Evolutionary conservation across 441 rosid genomes (phyloP), one percentile per base, ranked within the genome.

Genomic region (Capsella rubella): DNA sequence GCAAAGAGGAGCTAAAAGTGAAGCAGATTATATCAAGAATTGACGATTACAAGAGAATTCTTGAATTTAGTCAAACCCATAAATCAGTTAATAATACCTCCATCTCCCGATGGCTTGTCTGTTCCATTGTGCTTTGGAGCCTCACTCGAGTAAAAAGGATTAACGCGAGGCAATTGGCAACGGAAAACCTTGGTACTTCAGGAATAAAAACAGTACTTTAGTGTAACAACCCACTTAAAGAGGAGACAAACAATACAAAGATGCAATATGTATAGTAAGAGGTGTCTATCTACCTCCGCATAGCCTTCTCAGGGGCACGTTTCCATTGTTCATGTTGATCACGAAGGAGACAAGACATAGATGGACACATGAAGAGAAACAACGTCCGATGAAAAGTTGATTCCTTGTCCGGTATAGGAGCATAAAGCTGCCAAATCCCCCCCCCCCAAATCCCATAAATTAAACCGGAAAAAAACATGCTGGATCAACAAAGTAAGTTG

Each of bases 291-390:
- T 84, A 89, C 99, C 99, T 89, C 52, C 97, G 79, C 57, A 74
- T 82, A 70, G 82, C 77, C 46, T 75, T 84, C 69, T 86, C 88
- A 0, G 86, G 88, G 2, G 46, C 62, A 52, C 83, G 87, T 81
- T 87, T 95, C 93, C 97, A 88, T 79, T 95, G 97, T 61, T 86
- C 97, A 74, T 92, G 94, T 73, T 95, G 97, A 83, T 90, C 97
- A 62, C 88, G 89, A 55, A 79, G 87, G 29, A 95, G 96, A 86
- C 97, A 95, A 29, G 88, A 64, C 99, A 92, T 89, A 9, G 91
- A 84, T 3, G 84, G 72, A 81, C 99, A 95, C 85, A 89, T 84
- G 83, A 95, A 92, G 61, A 95, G 82, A 69, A 87, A 92, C 45
- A 89, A 63, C 5, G 90, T 82, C 62, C 99, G 83, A 79, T 92